Conservation (phyloP, 2,329 filamentous ascomycete species). For the Curvularia sp. region DNA sequence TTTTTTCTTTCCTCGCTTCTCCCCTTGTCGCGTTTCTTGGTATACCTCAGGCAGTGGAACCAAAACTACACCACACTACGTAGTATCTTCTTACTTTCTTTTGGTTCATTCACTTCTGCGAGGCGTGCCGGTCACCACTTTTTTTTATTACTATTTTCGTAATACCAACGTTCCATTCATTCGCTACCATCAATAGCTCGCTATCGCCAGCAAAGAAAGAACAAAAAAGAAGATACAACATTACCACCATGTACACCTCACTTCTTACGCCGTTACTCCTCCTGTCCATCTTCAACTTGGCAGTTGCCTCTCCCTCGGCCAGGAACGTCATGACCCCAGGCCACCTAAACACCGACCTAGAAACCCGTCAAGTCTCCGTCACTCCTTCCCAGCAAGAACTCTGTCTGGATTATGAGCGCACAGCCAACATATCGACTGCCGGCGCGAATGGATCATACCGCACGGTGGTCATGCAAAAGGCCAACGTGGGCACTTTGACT, state of each 20-base stretch:
- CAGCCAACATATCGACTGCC: slow-evolving; percentile 58
- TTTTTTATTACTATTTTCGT: slow-evolving; percentile 21
- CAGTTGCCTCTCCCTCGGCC: slow-evolving; percentile 22
- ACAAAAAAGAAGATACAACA: not conserved
- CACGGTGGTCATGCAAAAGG: slow-evolving; percentile 55
- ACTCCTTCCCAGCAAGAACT: slow-evolving; percentile 33
- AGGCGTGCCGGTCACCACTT: slow-evolving; percentile 42
- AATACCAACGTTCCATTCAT: slow-evolving; percentile 19
- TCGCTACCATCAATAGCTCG: not conserved
- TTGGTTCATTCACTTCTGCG: slow-evolving; percentile 29
- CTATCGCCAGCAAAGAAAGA: not conserved
- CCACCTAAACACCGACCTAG: slow-evolving; percentile 24
- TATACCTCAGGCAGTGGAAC: slow-evolving; percentile 32
- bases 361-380: slow-evolving; percentile 37
- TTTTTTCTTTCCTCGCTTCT: slow-evolving; percentile 17
- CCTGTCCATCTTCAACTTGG: slow-evolving; percentile 35
- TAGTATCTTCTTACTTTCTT: slow-evolving; percentile 17
- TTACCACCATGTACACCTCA: slow-evolving; percentile 34
- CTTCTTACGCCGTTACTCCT: slow-evolving; percentile 37
- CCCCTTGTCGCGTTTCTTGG: slow-evolving; percentile 29
- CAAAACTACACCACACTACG: slow-evolving; percentile 10
- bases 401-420: slow-evolving; percentile 55
- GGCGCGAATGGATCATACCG: slow-evolving; percentile 57
- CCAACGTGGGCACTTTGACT: slow-evolving; percentile 51
- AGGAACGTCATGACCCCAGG: slow-evolving; percentile 16